Base-by-base conservation (phyloP, 192 early-diverging fungal species). In the Rhizophagus sp. region DNA sequence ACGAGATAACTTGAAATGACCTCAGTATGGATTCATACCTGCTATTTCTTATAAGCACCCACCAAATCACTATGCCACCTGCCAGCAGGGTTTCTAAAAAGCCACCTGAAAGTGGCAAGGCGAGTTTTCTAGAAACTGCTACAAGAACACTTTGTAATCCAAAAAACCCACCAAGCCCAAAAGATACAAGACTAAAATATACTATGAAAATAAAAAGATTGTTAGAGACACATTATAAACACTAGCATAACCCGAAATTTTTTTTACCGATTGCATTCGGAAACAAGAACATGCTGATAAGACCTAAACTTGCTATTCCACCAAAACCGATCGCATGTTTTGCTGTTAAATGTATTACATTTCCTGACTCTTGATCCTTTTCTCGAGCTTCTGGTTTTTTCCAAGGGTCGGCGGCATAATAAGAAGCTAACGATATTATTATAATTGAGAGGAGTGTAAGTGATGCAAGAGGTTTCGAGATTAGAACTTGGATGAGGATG, bases 281-380 rank as follows among this genome's bases (percentile, higher is more conserved):
- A 75, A 79, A 85, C 80, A 80, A 68, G 82, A 82, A 85, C 82
- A 85, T 82, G 47, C 82, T 82, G 17, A 85, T 52, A 15, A 85
- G 76, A 3, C 84, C 84, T n/a, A 82, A 63, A 39, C 84, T 85
- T 13, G 84, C 84, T 73, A 81, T 71, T 64, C 82, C 62, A 33
- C 75, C 82, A 27, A 85, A 85, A 5, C 80, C 84, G 17, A 83
- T 50, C 2, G 84, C 84, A 81, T 85, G 84, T 6, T 62, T 44
- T 39, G 80, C 82, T 4, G 81, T 83, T 30, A 85, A 33, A 6
- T 78, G 64, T 2, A 83, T 75, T 10, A 80, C 76, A 72, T 81
- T 80, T 10, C 84, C 84, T 19, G n/a, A 70, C 47, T 81, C 82
- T 19, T 57, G 52, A 68, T 83, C 80, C 69, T 79, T 81, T 50